Conservation (phyloP, 2,329 filamentous ascomycete genomes). For the Diaporthe ampelina region DNA sequence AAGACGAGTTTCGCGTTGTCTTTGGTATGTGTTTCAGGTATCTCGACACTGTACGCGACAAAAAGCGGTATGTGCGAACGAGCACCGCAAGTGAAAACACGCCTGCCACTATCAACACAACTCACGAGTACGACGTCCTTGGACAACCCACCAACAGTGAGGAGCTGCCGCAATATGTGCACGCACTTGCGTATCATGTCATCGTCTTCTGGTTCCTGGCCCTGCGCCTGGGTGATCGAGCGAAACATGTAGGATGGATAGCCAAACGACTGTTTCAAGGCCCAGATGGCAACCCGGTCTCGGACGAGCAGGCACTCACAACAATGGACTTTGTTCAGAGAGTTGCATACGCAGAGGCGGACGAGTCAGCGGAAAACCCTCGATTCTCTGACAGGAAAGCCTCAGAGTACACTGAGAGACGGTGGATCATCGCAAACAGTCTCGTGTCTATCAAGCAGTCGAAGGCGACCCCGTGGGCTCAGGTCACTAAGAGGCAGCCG, state of each 20-base stretch:
- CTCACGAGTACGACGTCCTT: slow-evolving; percentile 47
- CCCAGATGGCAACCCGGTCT: slow-evolving; percentile 77
- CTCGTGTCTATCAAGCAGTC: slow-evolving; percentile 82
- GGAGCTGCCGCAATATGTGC: slow-evolving; percentile 92
- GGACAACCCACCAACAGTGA: slow-evolving; percentile 64
- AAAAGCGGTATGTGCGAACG: slow-evolving; percentile 62
- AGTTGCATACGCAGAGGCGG: slow-evolving; percentile 86
- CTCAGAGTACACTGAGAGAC: slow-evolving; percentile 75
- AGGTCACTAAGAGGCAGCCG: slow-evolving; percentile 79
- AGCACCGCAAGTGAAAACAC: slow-evolving; percentile 61
- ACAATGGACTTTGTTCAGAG: slow-evolving; percentile 96
- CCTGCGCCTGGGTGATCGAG: slow-evolving; percentile 85
- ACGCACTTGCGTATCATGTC: slow-evolving; percentile 93
- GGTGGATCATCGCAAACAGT: slow-evolving; percentile 81
- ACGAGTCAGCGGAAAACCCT: slow-evolving; percentile 78
- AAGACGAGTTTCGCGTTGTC: slow-evolving; percentile 93
- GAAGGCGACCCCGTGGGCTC: slow-evolving; percentile 74
- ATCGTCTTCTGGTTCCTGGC: slow-evolving; percentile 98
- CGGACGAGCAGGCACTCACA: slow-evolving; percentile 93
- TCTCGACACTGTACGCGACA: slow-evolving; percentile 87
- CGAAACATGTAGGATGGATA: slow-evolving; percentile 90
- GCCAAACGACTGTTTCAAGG: slow-evolving; percentile 88
- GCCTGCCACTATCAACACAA: slow-evolving; percentile 46
- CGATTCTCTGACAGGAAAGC: slow-evolving; percentile 76
- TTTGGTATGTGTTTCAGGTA: slow-evolving; percentile 97